Evolutionary conservation across 352 stramenopile species (phyloP).

Genomic region (Aphanomyces astaci): DNA sequence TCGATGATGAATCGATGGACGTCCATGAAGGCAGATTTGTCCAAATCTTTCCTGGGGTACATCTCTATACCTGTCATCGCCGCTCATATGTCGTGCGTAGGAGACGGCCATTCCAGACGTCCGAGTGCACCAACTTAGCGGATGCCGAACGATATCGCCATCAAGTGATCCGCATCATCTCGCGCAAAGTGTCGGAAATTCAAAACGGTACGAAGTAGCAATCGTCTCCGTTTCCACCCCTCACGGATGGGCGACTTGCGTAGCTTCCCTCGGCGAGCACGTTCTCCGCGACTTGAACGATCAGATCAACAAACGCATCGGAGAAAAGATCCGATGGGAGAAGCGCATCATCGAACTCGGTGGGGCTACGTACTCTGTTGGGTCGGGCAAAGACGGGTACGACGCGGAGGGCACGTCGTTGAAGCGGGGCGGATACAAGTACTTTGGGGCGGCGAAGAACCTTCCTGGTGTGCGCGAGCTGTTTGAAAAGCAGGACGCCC

Average conservation of each 20-base stretch:
- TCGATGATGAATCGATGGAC: conserved; percentile 98
- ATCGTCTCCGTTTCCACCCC: not conserved
- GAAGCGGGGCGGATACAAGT: conserved; percentile 88
- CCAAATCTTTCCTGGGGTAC: conserved; percentile 74
- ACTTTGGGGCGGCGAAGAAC: conserved; percentile 96
- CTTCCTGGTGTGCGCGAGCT: conserved; percentile 93
- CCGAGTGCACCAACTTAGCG: conserved; percentile 88
- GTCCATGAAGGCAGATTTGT: conserved; percentile 92
- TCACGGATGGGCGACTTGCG: not conserved
- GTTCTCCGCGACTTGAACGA: conserved; percentile 97
- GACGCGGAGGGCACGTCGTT: conserved; percentile 64
- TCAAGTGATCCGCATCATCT: conserved; percentile 93
- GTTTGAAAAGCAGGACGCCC: conserved; percentile 77
- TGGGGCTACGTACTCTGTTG: conserved; percentile 70
- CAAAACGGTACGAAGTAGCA: conserved; percentile 84
- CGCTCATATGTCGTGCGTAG: conserved; percentile 25
- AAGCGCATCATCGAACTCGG: conserved; percentile 84
- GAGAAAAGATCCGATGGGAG: conserved; percentile 89
- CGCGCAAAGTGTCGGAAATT: conserved; percentile 93
- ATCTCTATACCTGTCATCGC: conserved; percentile 3
- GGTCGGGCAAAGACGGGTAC: conserved; percentile 65
- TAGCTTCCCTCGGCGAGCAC: conserved; percentile 90
- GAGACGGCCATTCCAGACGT: conserved; percentile 88
- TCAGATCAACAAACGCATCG: conserved; percentile 97
- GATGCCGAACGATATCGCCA: conserved; percentile 90